Conservation (phyloP, 495 filamentous ascomycete species). For the Podospora bellae-mahoneyi region DNA sequence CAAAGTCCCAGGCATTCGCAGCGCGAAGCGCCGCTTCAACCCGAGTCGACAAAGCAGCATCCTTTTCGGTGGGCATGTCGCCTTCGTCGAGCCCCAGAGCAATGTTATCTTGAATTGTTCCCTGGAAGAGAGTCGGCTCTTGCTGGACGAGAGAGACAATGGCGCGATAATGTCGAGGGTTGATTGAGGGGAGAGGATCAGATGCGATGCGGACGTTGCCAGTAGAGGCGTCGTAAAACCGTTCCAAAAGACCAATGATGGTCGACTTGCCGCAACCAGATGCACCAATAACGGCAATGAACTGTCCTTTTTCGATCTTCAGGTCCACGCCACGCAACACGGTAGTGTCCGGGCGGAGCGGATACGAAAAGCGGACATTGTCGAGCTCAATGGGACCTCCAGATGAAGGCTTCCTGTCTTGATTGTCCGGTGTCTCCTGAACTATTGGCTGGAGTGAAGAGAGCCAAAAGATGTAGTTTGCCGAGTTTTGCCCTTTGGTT, state of each 20-base stretch:
- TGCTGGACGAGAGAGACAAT: conserved; percentile 31
- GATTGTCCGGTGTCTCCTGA: conserved; percentile 36
- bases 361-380: conserved; percentile 59
- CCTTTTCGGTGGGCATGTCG: conserved; percentile 19
- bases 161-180: conserved; percentile 43
- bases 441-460: conserved; percentile 33
- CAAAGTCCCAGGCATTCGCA: conserved; percentile 61
- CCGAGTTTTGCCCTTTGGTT: conserved; percentile 42
- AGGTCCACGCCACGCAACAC: conserved; percentile 47
- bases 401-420: conserved; percentile 37
- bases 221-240: conserved; percentile 57
- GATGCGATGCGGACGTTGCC: conserved; percentile 53
- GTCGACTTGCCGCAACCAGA: conserved; percentile 33
- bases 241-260: conserved; percentile 54
- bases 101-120: conserved; percentile 59
- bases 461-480: conserved; percentile 50
- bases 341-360: conserved; percentile 49
- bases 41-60: conserved; percentile 33
- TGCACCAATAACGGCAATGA: conserved; percentile 60
- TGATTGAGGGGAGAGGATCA: conserved; percentile 36
- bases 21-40: conserved; percentile 54
- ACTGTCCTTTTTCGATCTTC: conserved; percentile 68
- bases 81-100: conserved; percentile 42
- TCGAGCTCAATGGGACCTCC: conserved; percentile 41
- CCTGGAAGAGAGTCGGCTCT: conserved; percentile 44